Percentiles rank a stretch among this genome's conserved stretches.
Conservation (phyloP, 257 asterid genomes). For the Scutellaria baicalensis region DNA sequence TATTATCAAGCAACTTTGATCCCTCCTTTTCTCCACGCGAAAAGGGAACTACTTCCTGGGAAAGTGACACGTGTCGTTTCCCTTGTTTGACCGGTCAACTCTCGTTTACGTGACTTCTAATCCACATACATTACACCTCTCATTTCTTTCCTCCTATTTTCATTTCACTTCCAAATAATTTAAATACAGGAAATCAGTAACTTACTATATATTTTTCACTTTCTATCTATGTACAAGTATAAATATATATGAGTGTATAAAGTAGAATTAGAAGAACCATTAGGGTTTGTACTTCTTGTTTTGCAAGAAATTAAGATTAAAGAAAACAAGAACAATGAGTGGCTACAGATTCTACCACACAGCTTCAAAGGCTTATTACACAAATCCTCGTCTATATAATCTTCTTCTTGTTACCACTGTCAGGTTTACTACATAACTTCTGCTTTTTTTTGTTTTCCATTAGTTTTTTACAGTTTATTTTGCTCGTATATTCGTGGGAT, state of each 20-base stretch:
- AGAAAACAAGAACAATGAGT: constrained; percentile 26
- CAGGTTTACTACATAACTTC: constrained; percentile 35
- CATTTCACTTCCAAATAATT: background rate
- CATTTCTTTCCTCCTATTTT: background rate
- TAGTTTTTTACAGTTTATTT: too few species aligned
- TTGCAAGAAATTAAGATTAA: background rate
- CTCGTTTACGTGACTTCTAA: constrained; percentile 26
- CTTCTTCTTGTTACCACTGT: constrained; percentile 45
- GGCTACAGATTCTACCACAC: constrained; percentile 49
- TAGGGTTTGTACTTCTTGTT: constrained; percentile 19
- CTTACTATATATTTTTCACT: background rate
- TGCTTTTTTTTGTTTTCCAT: background rate
- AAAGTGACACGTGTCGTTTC: constrained; percentile 22
- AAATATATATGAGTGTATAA: background rate
- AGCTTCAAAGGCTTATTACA: constrained; percentile 39
- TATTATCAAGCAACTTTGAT: background rate
- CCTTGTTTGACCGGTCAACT: constrained; percentile 15
- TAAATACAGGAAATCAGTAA: background rate
- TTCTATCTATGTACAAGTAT: background rate
- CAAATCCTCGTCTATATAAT: constrained; percentile 38
- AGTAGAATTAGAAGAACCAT: background rate
- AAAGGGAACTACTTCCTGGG: background rate
- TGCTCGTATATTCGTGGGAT: background rate
- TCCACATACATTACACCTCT: constrained; percentile 11
- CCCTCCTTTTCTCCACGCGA: constrained; percentile 14